Evolutionary conservation across 495 filamentous ascomycete species (phyloP), one percentile per base, ranked within the genome.

Genomic region (Paragyromitra xinjiangensis): DNA sequence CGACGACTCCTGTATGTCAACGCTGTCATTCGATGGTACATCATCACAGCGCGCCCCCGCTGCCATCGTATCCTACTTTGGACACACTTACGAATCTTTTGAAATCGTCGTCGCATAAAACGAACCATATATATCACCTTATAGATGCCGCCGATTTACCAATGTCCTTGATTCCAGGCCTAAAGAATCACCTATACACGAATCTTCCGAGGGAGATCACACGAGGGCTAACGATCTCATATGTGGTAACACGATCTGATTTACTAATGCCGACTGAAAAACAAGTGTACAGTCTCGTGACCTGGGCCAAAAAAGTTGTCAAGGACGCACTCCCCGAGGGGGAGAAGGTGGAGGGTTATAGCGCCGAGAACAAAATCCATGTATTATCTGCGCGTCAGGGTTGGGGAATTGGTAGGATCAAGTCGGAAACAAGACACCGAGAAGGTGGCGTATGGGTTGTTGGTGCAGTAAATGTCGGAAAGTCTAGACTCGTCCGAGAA

Each of bases 101-200:
- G 29, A 86, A 89, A 22, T 92, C 95, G 77, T 94, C 95, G 0
- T 93, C 93, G 0, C 88, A 95, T 83, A 93, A 91, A 80, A 85
- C 91, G 77, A 98, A 98, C 82, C 94, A 97, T 79, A 88, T 99
- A 68, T 99, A 98, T 83, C 94, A 98, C 83, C 87, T 99, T n/a
- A 81, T 98, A n/a, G 95, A 99, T 81, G 95, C 95, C 4, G 96
- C 94, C 16, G 95, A 99, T 82, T 97, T 99, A 76, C 95, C 95
- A 24, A 90, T 99, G 87, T 97, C 95, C 1, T 83, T 99, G 9
- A 84, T 97, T 6, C 90, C 92, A 1, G 87, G 88, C 53, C 86
- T 93, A 24, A 86, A 88, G 59, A 80, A 82, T 44, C 84, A 86
- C 16, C 68, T 83, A 14, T 55, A 75, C 39, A 19, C 58, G 2